These are phyloP conservation scores for Terana coerulea DNA, from an alignment of 768 basidiomycete genomes.

Conservation along the genomic window DNA sequence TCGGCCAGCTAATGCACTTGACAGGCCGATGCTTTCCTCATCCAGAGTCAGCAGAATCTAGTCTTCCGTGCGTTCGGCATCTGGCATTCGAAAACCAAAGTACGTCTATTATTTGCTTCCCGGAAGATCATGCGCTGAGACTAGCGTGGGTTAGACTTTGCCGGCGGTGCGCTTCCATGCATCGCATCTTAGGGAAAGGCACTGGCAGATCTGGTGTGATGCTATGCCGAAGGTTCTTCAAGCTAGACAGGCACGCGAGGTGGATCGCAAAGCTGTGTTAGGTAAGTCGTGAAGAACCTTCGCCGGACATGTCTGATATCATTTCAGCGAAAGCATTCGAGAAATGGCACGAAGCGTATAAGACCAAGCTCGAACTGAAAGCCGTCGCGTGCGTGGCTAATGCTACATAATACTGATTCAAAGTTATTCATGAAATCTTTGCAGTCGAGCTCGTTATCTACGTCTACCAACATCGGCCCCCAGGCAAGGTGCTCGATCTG, in stretches of 20 bases:
- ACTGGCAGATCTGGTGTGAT: constrained; percentile 63
- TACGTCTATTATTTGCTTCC: constrained; percentile 26
- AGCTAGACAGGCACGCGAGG: constrained; percentile 61
- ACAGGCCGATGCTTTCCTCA: constrained; percentile 58
- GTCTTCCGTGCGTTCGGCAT: constrained; percentile 65
- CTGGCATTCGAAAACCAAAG: constrained; percentile 76
- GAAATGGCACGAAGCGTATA: constrained; percentile 67
- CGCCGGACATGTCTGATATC: constrained; percentile 8
- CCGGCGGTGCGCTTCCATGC: constrained; percentile 79
- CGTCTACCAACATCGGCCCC: constrained; percentile 60
- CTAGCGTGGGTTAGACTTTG: constrained; percentile 48
- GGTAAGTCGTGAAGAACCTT: constrained; percentile 39
- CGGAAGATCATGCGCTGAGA: neutral
- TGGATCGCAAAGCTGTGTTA: constrained; percentile 49
- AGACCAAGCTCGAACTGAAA: constrained; percentile 69
- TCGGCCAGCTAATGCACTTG: constrained; percentile 27
- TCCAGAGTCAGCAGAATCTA: constrained; percentile 56
- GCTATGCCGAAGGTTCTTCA: constrained; percentile 69
- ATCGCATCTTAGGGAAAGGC: constrained; percentile 51
- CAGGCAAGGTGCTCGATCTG: constrained; percentile 30
- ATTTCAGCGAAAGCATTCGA: constrained; percentile 48
- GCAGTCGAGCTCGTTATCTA: constrained; percentile 77
- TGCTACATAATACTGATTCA: neutral
- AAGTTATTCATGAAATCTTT: constrained; percentile 13
- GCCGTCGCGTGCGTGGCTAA: constrained; percentile 73